These are phyloP conservation scores for Metschnikowia noctiluminum DNA, from an alignment of 805 yeast genomes.

Conservation along the genomic window DNA sequence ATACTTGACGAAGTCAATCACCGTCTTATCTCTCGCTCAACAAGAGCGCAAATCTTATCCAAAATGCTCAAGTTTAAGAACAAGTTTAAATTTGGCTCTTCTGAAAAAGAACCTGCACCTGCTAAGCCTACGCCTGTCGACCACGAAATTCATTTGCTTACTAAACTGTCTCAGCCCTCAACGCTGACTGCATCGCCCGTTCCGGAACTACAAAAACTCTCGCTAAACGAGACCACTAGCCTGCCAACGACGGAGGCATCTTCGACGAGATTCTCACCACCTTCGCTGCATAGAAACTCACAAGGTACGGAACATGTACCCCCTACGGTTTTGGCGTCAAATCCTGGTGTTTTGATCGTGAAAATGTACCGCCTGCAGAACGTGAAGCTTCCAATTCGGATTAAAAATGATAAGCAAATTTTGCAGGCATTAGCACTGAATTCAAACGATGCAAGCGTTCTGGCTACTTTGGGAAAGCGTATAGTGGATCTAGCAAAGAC, in stretches of 20 bases:
- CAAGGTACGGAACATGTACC: neutral
- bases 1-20: neutral
- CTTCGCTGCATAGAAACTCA: neutral
- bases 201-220: slow-evolving; percentile 11
- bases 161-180: slow-evolving; percentile 6
- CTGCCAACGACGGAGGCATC: slow-evolving; percentile 7
- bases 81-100: slow-evolving; percentile 26
- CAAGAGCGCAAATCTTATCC: neutral
- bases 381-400: slow-evolving; percentile 65
- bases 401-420: slow-evolving; percentile 61
- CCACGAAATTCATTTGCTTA: neutral
- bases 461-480: slow-evolving; percentile 11
- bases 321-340: slow-evolving; percentile 18
- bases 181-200: slow-evolving; percentile 8
- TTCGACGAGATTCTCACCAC: slow-evolving; percentile 2
- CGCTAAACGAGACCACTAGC: slow-evolving; percentile 7
- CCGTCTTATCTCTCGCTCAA: neutral
- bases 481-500: slow-evolving; percentile 10
- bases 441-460: slow-evolving; percentile 28
- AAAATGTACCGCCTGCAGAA: slow-evolving; percentile 70
- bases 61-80: slow-evolving; percentile 31
- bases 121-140: neutral
- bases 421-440: slow-evolving; percentile 64
- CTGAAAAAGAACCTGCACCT: slow-evolving; percentile 15
- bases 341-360: slow-evolving; percentile 74